Evolutionary conservation across 768 basidiomycete genomes (phyloP).

Genomic region (Leucocoprinus sp.): DNA sequence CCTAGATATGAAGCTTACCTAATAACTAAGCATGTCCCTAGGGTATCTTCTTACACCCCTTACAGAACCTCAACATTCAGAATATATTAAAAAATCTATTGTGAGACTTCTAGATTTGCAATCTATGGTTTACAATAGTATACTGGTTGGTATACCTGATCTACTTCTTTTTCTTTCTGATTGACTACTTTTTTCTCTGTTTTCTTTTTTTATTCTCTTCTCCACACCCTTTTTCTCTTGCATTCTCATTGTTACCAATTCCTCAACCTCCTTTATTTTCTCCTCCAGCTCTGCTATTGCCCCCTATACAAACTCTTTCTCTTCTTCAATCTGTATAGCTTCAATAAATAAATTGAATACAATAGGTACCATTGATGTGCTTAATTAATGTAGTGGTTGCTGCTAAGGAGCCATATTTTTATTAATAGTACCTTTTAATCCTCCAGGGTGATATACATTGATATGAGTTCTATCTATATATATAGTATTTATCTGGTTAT

Average conservation of each 20-base stretch:
- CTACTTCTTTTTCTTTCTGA: not conserved
- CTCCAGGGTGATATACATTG: not conserved
- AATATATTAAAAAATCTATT: conserved; percentile 3
- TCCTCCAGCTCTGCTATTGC: conserved; percentile 4
- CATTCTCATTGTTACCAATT: not conserved
- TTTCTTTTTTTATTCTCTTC: not conserved
- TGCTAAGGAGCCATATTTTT: not conserved
- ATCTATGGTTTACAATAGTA: conserved; percentile 13
- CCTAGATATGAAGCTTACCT: no score
- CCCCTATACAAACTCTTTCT: conserved; percentile 3
- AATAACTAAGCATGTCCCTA: not conserved
- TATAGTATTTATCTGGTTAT: not conserved
- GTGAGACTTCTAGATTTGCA: not conserved
- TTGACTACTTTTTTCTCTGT: not conserved
- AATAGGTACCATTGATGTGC: not conserved
- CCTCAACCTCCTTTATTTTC: conserved; percentile 2
- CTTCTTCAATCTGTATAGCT: not conserved
- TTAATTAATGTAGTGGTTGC: not conserved
- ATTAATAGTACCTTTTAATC: conserved; percentile 5
- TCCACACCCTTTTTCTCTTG: conserved; percentile 3
- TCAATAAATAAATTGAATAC: not conserved
- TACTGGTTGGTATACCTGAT: not conserved
- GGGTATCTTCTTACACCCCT: no score
- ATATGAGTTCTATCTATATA: not conserved
- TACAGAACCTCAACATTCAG: conserved; percentile 9